phyloP scores from a whole-genome alignment of 305 asterid species.

The Rubia balearica region DNA sequence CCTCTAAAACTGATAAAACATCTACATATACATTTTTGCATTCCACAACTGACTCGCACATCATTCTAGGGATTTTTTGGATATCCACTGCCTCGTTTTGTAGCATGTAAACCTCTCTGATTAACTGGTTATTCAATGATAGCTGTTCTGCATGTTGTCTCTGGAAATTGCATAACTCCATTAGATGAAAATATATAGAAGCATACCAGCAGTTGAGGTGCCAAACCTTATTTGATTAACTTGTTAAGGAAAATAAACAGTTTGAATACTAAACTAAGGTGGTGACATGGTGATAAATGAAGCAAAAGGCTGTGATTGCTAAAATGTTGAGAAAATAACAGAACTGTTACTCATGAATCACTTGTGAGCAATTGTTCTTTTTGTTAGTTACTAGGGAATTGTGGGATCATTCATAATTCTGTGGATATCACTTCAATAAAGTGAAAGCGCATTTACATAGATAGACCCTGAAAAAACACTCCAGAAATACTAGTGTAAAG shows the following conservation, averaged over 20 bases:
- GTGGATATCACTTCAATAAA: not conserved
- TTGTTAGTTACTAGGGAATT: not conserved
- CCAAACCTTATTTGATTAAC: not conserved
- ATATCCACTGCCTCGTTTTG: conserved; percentile 46
- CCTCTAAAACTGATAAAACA: conserved; percentile 56
- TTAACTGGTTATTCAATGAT: conserved; percentile 44
- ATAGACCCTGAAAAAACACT: not conserved
- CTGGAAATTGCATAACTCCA: conserved; percentile 38
- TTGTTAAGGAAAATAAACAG: not conserved
- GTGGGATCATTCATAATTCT: not conserved
- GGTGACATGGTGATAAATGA: not conserved
- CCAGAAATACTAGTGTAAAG: not conserved
- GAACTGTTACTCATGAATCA: not conserved
- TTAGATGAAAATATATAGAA: conserved; percentile 12
- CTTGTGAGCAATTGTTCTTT: not conserved
- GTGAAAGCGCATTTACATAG: too few relatives aligned
- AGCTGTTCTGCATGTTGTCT: conserved; percentile 44
- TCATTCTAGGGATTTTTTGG: conserved; percentile 47
- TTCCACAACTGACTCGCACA: conserved; percentile 42
- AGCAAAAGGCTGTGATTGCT: not conserved
- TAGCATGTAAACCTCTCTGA: conserved; percentile 48
- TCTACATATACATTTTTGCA: conserved; percentile 59
- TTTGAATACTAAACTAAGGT: not conserved
- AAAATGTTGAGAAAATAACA: not conserved
- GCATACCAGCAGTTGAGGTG: not conserved